These are phyloP conservation scores for Linnemannia elongata DNA, from an alignment of 192 early-diverging fungal species.

Conservation along the genomic window DNA sequence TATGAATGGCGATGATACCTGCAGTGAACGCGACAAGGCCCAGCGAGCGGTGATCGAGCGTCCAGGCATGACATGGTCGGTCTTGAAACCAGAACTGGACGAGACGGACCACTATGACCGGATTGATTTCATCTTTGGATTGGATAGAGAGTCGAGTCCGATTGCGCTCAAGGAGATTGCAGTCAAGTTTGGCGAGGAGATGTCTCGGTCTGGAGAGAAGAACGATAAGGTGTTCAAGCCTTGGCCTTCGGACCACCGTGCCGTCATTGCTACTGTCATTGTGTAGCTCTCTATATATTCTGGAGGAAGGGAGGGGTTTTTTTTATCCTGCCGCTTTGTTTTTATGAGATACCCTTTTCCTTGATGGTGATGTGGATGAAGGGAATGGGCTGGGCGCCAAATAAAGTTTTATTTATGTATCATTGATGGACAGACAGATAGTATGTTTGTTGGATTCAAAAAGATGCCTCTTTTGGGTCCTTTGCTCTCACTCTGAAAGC, in stretches of 20 bases:
- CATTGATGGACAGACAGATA: too few species aligned
- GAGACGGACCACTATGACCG: slow-evolving; percentile 42
- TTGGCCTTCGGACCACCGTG: slow-evolving; percentile 54
- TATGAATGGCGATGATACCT: not conserved
- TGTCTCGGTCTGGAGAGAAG: slow-evolving; percentile 34
- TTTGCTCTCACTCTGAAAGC: not conserved
- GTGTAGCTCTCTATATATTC: not conserved
- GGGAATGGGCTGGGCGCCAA: slow-evolving; percentile 1
- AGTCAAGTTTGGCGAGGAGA: slow-evolving; percentile 45
- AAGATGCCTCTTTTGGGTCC: not conserved
- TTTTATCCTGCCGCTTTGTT: not conserved
- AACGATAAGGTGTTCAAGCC: slow-evolving; percentile 40
- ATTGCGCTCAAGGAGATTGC: slow-evolving; percentile 52
- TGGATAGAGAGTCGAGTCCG: slow-evolving; percentile 47
- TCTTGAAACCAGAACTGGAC: slow-evolving; percentile 20
- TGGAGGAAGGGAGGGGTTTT: too few species aligned
- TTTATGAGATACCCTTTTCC: not conserved
- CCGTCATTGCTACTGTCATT: slow-evolving; percentile 47
- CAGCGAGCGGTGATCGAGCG: slow-evolving; percentile 39
- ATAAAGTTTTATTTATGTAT: not conserved
- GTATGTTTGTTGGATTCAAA: not conserved
- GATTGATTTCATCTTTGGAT: slow-evolving; percentile 49
- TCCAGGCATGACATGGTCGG: slow-evolving; percentile 44
- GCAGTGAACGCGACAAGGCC: slow-evolving; percentile 2
- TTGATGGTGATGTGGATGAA: not conserved